These are phyloP conservation scores for Talaromyces albobiverticillius DNA, from an alignment of 2,329 filamentous ascomycete genomes.

Conservation along the genomic window DNA sequence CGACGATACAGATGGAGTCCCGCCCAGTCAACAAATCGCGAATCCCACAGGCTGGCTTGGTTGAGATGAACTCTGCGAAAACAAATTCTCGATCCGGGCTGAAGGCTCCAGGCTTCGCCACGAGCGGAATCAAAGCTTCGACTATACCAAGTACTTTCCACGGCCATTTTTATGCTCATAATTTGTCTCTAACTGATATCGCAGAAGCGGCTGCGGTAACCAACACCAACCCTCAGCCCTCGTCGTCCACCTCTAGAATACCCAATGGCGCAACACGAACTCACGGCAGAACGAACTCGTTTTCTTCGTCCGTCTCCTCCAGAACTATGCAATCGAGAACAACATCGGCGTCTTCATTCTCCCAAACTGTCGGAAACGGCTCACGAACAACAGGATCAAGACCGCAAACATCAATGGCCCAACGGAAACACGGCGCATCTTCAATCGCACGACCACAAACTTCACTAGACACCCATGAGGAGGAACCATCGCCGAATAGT, in stretches of 20 bases:
- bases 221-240: constrained; percentile 20
- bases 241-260: constrained; percentile 25
- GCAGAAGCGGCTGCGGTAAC: neutral
- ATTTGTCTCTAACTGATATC: constrained; percentile 3
- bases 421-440: constrained; percentile 46
- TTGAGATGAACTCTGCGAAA: constrained; percentile 51
- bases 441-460: constrained; percentile 42
- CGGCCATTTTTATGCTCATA: neutral
- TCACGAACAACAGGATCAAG: constrained; percentile 50
- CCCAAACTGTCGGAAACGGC: constrained; percentile 57
- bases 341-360: constrained; percentile 50
- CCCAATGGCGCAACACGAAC: constrained; percentile 40
- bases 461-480: constrained; percentile 41
- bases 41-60: constrained; percentile 37
- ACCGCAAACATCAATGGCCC: constrained; percentile 53
- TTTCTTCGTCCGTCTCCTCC: constrained; percentile 35
- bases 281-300: constrained; percentile 38
- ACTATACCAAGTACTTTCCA: constrained; percentile 6
- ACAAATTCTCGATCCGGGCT: constrained; percentile 53
- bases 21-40: constrained; percentile 26
- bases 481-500: constrained; percentile 34
- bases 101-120: constrained; percentile 43
- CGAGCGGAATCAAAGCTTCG: constrained; percentile 44
- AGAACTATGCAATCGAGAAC: constrained; percentile 42
- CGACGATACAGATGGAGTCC: constrained; percentile 23